Evolutionary conservation across 2,329 filamentous ascomycete genomes (phyloP), one percentile per base, ranked within the genome.

Genomic region (Sordariomycetes sp.): DNA sequence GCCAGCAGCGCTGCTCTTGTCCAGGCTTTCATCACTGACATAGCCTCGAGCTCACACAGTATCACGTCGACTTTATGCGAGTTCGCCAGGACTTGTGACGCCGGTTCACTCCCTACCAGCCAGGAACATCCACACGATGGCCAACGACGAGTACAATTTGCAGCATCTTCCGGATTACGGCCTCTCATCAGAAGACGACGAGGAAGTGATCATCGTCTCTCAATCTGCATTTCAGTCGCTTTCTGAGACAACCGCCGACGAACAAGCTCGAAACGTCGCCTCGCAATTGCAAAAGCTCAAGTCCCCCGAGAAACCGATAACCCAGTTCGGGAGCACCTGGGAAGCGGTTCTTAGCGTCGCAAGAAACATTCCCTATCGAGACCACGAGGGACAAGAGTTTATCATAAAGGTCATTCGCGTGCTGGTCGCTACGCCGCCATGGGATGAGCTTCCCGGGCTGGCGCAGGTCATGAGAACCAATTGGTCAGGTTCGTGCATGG

Each of bases 341-440:
- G 30, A 32, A 20, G 30, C 30, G 17, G 17, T 32, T 32, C 30
- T 32, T 4, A 32, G 30, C 30, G 30, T 32, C 30, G 30, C 30
- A 32, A 32, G 30, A 32, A 32, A 32, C 30, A 32, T 32, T 32
- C 30, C 30, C 21, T 20, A 32, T 32, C 30, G 17, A 32, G 30
- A 32, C 12, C n/a, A 32, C 10, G n/a, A 32, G 30, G 30, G 4
- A 19, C 30, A 32, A 17, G 30, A 32, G 15, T 32, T 32, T 4
- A 32, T 32, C 14, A 32, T 32, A 16, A 20, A 32, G 30, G 30
- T 32, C 30, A 19, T 32, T 32, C 30, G 30, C 30, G 30, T 32
- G 17, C 30, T 32, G 17, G 30, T 32, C 30, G 12, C 30, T 32
- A 19, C 30, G 21, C 30, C 30, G 12, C 30, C 30, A 7, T 32